Evolutionary conservation across 768 basidiomycete genomes (phyloP), one percentile per base, ranked within the genome.

Genomic region (Clathrus columnatus): DNA sequence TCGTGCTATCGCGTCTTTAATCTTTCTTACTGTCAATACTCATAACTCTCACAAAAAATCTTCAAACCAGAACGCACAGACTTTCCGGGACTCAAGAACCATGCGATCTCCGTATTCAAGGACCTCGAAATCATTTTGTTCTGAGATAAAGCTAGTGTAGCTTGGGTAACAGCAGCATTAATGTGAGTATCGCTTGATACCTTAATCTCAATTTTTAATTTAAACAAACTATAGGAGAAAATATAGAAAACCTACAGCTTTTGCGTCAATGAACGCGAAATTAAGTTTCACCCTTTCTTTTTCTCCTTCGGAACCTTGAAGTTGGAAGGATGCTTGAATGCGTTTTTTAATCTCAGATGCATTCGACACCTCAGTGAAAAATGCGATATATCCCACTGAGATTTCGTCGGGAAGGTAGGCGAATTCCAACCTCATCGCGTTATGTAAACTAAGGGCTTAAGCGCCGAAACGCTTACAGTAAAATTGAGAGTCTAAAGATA

Each of bases 41-140:
- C n/a, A n/a, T n/a, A n/a, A n/a, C 7, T 24, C 23, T 14, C 26
- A 47, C 20, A 55, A 21, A 42, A 23, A 48, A 28, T 7, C 30
- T n/a, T n/a, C n/a, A n/a, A n/a, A 4, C 18, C 44, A 63, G 24
- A 2, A 62, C 75, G 48, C 52, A 89, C 91, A 65, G 94, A 96
- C 60, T 90, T 88, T 4, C 83, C 89, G 1, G 92, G 91, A 60
- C 87, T 91, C 48, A 97, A 73, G 20, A 80, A 71, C 76, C 87
- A 92, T n/a, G 97, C 73, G 50, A 97, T 77, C 68, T 98, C 94
- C 0, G 91, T 91, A 65, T 97, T 93, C 0, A 93, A 70, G 1
- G 91, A 91, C 70, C 86, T 90, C 1, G 94, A 93, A 47, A 85
- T 76, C 55, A 95, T 72, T 0, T 71, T 63, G 20, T 72, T 74